Conservation (phyloP, 225 moss, liverwort and hornwort species). For the Bryoerythrophyllum caledonicum region DNA sequence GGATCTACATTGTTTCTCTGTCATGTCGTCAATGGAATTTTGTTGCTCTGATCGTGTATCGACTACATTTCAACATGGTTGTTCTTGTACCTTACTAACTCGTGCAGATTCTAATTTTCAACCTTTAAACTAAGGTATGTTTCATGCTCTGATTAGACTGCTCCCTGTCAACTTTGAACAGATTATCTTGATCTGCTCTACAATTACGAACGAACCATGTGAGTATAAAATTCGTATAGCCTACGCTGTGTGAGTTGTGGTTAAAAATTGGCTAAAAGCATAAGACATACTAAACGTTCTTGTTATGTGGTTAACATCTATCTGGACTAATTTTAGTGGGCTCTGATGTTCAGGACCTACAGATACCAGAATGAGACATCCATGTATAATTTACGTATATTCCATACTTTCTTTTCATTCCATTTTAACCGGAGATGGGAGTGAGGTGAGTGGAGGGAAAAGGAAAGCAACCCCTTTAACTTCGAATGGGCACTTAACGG, state of each 20-base stretch:
- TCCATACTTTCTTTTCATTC: no score
- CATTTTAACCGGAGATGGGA: not conserved
- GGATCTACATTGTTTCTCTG: not conserved
- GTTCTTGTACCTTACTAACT: not conserved
- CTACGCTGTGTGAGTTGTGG: not conserved
- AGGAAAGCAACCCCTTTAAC: not conserved
- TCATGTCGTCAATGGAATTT: not conserved
- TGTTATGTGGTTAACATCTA: not conserved
- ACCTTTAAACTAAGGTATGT: not conserved
- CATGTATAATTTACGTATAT: no score
- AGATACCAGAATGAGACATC: not conserved
- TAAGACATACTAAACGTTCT: not conserved
- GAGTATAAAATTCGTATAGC: not conserved
- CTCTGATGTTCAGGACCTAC: not conserved
- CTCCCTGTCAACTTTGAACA: not conserved
- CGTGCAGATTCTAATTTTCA: not conserved
- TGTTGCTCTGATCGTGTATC: not conserved
- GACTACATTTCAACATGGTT: not conserved
- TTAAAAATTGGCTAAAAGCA: no score
- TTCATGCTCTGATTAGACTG: not conserved
- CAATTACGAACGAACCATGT: not conserved
- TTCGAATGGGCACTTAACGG: constrained; percentile 22
- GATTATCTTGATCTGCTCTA: not conserved
- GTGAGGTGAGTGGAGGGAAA: not conserved
- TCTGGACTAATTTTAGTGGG: constrained; percentile 1